A percentile compares a stretch with the other conserved stretches of the same genome.
Conservation (phyloP, 306 rosid species). For the Vigna reflexopilosa region DNA sequence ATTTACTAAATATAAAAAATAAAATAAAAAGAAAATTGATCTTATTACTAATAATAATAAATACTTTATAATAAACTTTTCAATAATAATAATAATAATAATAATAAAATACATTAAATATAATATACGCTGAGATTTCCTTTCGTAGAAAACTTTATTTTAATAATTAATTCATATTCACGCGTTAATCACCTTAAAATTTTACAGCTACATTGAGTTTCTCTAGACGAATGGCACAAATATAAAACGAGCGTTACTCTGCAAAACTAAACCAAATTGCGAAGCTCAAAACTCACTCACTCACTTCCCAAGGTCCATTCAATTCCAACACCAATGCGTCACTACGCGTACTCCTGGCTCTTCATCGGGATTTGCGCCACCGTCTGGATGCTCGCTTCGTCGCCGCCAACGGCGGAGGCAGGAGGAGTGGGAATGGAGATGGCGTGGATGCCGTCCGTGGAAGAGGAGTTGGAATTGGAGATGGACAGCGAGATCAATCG, state of each 20-base stretch:
- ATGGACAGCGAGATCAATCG: constrained; percentile 83
- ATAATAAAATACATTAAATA: no score
- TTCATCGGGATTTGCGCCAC: constrained; percentile 65
- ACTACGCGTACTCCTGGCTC: constrained; percentile 21
- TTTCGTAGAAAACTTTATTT: no score
- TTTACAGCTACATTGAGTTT: no score
- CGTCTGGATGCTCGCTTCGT: constrained; percentile 40
- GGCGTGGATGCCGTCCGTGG: constrained; percentile 55
- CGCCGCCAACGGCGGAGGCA: constrained; percentile 48
- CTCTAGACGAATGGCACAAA: background rate
- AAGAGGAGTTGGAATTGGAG: constrained; percentile 75
- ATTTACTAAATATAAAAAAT: no score
- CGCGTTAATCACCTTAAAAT: background rate
- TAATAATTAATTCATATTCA: background rate
- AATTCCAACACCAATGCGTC: background rate
- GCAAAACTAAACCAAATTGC: background rate
- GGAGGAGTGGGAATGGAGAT: constrained; percentile 42
- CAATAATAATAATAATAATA: no score
- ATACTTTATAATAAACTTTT: no score
- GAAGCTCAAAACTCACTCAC: background rate
- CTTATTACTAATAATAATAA: no score
- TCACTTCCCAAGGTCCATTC: no score
- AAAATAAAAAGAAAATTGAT: no score
- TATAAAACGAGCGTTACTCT: background rate
- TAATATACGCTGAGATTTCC: no score